Conservation (phyloP, 2,329 filamentous ascomycete genomes). For the Fusarium subglutinans region DNA sequence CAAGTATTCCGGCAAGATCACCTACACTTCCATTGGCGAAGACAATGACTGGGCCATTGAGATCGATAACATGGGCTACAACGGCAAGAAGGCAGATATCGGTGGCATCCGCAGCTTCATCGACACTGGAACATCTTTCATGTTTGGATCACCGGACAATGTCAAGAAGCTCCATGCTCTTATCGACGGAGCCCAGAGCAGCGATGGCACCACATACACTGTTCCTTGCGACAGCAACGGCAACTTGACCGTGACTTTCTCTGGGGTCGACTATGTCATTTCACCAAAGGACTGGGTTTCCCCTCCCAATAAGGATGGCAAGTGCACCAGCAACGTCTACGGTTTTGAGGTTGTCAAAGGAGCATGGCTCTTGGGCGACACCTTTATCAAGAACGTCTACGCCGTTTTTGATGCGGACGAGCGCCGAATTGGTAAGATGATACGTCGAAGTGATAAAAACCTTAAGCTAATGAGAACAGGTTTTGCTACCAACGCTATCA, state of each 20-base stretch:
- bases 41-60: constrained; percentile 77
- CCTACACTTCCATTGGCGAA: constrained; percentile 67
- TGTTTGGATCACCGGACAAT: constrained; percentile 75
- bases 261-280: constrained; percentile 72
- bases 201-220: constrained; percentile 70
- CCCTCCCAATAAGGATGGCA: constrained; percentile 52
- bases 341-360: constrained; percentile 72
- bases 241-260: constrained; percentile 73
- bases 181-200: constrained; percentile 68
- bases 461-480: constrained; percentile 28
- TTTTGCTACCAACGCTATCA: constrained; percentile 35
- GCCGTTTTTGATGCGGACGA: constrained; percentile 82
- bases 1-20: constrained; percentile 74
- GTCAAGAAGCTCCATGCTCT: constrained; percentile 73
- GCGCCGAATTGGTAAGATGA: constrained; percentile 65
- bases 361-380: constrained; percentile 84
- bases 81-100: constrained; percentile 66
- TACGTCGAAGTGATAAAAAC: fast-evolving
- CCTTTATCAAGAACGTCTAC: constrained; percentile 92
- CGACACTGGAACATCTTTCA: constrained; percentile 84
- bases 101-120: constrained; percentile 73
- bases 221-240: constrained; percentile 76
- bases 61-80: constrained; percentile 71
- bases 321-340: constrained; percentile 77
- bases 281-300: constrained; percentile 77